Conservation (phyloP, 1,139 yeast genomes). For the Yamadazyma conglobata region DNA sequence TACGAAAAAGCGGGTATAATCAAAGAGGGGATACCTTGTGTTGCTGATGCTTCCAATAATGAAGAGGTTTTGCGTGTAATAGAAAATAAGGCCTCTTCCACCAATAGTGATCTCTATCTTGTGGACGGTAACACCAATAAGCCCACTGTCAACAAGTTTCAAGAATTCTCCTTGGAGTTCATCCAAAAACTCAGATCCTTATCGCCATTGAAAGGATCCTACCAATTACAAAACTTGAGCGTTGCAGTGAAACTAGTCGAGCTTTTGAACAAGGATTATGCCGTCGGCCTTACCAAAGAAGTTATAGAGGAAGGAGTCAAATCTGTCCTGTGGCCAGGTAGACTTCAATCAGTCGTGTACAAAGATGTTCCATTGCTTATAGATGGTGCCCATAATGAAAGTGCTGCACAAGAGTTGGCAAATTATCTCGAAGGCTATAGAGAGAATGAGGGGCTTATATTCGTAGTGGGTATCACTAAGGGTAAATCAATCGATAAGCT, state of each 20-base stretch:
- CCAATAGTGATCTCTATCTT: constrained; percentile 16
- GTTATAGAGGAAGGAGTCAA: constrained; percentile 49
- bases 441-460: constrained; percentile 42
- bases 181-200: constrained; percentile 16
- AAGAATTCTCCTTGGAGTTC: constrained; percentile 5
- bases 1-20: constrained; percentile 81
- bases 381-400: constrained; percentile 93
- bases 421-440: constrained; percentile 23
- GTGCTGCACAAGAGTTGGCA: constrained; percentile 71
- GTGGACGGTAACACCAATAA: constrained; percentile 15
- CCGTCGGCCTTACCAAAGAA: constrained; percentile 22
- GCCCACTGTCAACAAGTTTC: constrained; percentile 4
- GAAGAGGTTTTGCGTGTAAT: constrained; percentile 47
- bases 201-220: constrained; percentile 66
- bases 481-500: constrained; percentile 63
- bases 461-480: constrained; percentile 69
- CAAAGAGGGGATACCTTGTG: constrained; percentile 57
- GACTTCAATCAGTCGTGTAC: constrained; percentile 44
- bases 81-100: constrained; percentile 16
- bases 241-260: constrained; percentile 64
- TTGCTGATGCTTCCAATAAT: constrained; percentile 69
- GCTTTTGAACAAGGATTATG: constrained; percentile 19
- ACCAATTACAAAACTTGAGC: constrained; percentile 68
- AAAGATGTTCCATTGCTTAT: constrained; percentile 29
- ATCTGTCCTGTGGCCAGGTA: constrained; percentile 56